Percentiles rank a stretch among this genome's conserved stretches.
These are phyloP conservation scores for Ormosia emarginata DNA, from an alignment of 306 rosid species.

Conservation along the genomic window DNA sequence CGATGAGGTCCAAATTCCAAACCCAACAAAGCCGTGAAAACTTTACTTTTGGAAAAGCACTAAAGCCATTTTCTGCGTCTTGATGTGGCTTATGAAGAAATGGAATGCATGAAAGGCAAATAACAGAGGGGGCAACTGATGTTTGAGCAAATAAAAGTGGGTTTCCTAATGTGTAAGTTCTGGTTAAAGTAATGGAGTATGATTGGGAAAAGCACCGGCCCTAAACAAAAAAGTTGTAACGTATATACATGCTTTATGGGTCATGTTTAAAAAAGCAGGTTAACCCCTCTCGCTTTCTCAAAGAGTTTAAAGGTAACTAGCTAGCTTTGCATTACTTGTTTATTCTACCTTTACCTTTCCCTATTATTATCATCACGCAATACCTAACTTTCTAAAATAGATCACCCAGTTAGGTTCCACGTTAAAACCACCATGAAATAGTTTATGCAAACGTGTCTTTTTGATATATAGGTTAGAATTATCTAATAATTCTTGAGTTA, in stretches of 20 bases:
- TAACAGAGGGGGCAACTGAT: neutral
- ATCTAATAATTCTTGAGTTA: too few species aligned
- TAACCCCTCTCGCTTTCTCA: neutral
- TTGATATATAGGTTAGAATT: too few species aligned
- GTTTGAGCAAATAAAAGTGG: slow-evolving; percentile 25
- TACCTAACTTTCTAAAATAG: slow-evolving; percentile 43
- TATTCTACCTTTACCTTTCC: slow-evolving; percentile 20
- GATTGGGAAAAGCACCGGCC: slow-evolving; percentile 61
- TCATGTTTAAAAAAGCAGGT: slow-evolving; percentile 26
- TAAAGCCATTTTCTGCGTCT: slow-evolving; percentile 31
- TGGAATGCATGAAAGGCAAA: slow-evolving; percentile 20
- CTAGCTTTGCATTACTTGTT: slow-evolving; percentile 18
- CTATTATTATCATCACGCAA: slow-evolving; percentile 15
- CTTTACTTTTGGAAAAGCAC: slow-evolving; percentile 49
- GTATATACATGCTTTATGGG: neutral
- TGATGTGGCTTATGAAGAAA: slow-evolving; percentile 31
- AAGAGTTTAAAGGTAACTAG: neutral
- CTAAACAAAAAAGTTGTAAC: slow-evolving; percentile 31
- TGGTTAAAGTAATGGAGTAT: slow-evolving; percentile 34
- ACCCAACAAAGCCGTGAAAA: slow-evolving; percentile 11
- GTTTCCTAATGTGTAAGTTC: slow-evolving; percentile 31
- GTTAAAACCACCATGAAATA: slow-evolving; percentile 25
- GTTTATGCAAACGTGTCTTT: neutral
- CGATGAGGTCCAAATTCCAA: slow-evolving; percentile 26
- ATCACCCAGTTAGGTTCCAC: slow-evolving; percentile 18